phyloP scores from a whole-genome alignment of 305 asterid species.

The Ruellia speciosa region DNA sequence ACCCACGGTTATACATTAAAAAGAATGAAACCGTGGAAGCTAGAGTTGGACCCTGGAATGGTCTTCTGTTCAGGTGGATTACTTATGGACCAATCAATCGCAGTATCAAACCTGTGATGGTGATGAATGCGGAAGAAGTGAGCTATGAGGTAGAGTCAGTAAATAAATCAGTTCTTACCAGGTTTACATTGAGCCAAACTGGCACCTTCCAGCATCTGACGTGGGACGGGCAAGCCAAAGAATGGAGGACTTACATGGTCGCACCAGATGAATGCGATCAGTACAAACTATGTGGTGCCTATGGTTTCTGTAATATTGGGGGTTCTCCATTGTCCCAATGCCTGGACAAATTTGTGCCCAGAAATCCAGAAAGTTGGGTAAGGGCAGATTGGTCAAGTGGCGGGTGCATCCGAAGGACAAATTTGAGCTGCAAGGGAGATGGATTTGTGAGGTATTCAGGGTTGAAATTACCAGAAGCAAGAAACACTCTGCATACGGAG shows the following conservation, averaged over 20 bases:
- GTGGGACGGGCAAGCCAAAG: constrained; percentile 20
- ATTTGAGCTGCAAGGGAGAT: constrained; percentile 24
- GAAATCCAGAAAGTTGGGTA: too few relatives aligned
- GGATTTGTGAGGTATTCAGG: constrained; percentile 17
- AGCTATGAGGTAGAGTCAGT: not conserved
- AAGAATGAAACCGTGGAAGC: not conserved
- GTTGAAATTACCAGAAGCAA: constrained; percentile 22
- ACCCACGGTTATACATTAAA: not conserved
- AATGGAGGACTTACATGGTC: constrained; percentile 17
- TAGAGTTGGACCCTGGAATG: constrained; percentile 8
- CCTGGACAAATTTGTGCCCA: constrained; percentile 21
- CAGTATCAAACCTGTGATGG: not conserved
- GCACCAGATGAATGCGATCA: constrained; percentile 32
- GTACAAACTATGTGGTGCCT: constrained; percentile 25
- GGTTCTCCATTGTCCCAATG: constrained; percentile 23
- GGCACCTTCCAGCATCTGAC: constrained; percentile 22
- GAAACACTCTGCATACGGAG: constrained; percentile 16
- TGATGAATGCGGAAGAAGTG: constrained; percentile 21
- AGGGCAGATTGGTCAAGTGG: too few relatives aligned
- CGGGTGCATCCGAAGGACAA: constrained; percentile 24
- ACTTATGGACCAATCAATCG: not conserved
- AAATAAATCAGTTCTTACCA: constrained; percentile 16
- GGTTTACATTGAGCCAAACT: constrained; percentile 15
- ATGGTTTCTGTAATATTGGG: constrained; percentile 22
- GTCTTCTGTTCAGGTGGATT: constrained; percentile 23